These are phyloP conservation scores for Syzygium aqueum DNA, from an alignment of 345 rosid genomes.

Conservation along the genomic window DNA sequence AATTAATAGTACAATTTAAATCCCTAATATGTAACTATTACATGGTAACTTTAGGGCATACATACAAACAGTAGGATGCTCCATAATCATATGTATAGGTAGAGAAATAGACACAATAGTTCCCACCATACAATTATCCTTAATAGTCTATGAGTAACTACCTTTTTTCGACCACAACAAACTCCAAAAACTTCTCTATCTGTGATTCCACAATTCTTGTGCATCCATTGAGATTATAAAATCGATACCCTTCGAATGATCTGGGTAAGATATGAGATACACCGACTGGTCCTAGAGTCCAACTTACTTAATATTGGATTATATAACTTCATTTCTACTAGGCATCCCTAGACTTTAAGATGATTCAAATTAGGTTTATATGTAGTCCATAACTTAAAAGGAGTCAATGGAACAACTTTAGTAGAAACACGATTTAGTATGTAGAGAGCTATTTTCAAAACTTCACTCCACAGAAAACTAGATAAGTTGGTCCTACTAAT, in stretches of 20 bases:
- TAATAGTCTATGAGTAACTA: no score
- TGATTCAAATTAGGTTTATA: no score
- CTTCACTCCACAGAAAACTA: neutral
- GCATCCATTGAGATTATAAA: no score
- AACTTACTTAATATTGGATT: neutral
- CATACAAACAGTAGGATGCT: no score
- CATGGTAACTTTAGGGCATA: no score
- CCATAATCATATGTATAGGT: fast-evolving
- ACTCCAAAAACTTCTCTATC: no score
- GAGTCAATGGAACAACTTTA: neutral
- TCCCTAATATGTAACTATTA: no score
- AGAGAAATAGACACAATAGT: neutral
- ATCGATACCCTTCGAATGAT: neutral
- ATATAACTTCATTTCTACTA: neutral
- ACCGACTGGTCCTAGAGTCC: no score
- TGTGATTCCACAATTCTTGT: neutral
- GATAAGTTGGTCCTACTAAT: neutral
- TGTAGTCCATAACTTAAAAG: no score
- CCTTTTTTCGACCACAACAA: neutral
- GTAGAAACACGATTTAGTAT: neutral
- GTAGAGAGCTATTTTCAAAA: neutral
- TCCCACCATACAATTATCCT: neutral
- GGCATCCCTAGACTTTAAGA: no score
- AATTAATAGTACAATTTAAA: no score
- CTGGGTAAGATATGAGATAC: no score